Evolutionary conservation across 2,329 filamentous ascomycete genomes (phyloP).

Genomic region (Rhynchosporium secalis): DNA sequence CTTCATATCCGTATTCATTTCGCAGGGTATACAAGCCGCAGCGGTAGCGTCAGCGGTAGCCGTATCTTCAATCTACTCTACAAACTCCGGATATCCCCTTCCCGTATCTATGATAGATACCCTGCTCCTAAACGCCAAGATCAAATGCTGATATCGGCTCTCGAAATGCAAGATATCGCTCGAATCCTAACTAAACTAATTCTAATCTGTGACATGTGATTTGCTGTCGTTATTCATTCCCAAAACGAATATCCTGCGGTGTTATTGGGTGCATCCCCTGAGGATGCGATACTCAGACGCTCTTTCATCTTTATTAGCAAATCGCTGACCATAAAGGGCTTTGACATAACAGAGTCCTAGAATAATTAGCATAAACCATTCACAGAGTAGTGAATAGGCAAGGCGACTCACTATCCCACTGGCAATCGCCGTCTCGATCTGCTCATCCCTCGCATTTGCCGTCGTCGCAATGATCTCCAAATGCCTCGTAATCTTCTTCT

Average conservation of each 20-base stretch:
- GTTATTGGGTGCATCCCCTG: background rate
- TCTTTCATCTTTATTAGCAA: slow-evolving; percentile 31
- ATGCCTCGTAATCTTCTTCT: slow-evolving; percentile 52
- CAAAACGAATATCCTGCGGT: slow-evolving; percentile 13
- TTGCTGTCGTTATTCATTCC: background rate
- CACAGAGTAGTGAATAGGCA: background rate
- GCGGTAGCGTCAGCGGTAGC: background rate
- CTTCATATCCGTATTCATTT: background rate
- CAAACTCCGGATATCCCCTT: background rate
- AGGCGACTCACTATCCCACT: slow-evolving; percentile 28
- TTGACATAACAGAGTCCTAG: slow-evolving; percentile 32
- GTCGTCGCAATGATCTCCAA: slow-evolving; percentile 40
- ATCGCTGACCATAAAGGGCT: slow-evolving; percentile 31
- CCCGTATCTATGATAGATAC: slow-evolving; percentile 2
- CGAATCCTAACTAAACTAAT: background rate
- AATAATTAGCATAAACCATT: background rate
- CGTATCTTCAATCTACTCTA: background rate
- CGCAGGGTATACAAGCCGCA: background rate
- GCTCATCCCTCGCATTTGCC: slow-evolving; percentile 37
- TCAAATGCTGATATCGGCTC: slow-evolving; percentile 3
- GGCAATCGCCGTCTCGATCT: slow-evolving; percentile 31
- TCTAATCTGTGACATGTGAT: background rate
- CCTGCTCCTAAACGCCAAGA: background rate
- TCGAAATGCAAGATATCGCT: background rate
- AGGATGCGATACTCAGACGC: slow-evolving; percentile 19